phyloP scores from a whole-genome alignment of 495 filamentous ascomycete genomes.

The Terfezia claveryi region DNA sequence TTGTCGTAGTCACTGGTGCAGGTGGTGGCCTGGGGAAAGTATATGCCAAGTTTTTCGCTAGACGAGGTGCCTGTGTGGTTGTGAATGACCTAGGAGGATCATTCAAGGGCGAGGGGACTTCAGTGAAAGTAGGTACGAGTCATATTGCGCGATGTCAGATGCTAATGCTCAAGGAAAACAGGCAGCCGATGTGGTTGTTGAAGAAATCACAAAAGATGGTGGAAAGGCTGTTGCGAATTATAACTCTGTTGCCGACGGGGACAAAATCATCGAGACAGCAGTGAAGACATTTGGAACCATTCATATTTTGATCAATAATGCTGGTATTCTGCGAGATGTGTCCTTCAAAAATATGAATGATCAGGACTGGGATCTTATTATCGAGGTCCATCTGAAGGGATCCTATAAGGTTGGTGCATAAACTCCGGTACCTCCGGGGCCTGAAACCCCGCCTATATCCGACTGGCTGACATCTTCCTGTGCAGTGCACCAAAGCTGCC shows the following conservation, averaged over 20 bases:
- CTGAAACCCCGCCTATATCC: neutral
- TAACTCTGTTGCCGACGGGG: slow-evolving; percentile 86
- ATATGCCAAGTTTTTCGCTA: slow-evolving; percentile 81
- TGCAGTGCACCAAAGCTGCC: slow-evolving; percentile 67
- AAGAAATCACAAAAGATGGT: slow-evolving; percentile 78
- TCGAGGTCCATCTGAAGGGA: slow-evolving; percentile 82
- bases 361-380: slow-evolving; percentile 85
- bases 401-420: slow-evolving; percentile 51
- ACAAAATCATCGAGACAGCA: slow-evolving; percentile 88
- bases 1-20: slow-evolving; percentile 74
- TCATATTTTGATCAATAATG: slow-evolving; percentile 93
- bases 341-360: slow-evolving; percentile 99
- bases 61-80: slow-evolving; percentile 82
- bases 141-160: neutral
- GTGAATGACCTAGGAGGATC: slow-evolving; percentile 56
- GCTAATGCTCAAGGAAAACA: slow-evolving; percentile 16
- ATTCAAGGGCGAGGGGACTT: slow-evolving; percentile 76
- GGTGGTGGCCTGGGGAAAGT: slow-evolving; percentile 86
- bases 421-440: neutral
- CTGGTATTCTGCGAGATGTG: slow-evolving; percentile 71
- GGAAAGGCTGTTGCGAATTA: slow-evolving; percentile 98
- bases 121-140: slow-evolving; percentile 43
- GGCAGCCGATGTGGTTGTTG: slow-evolving; percentile 88
- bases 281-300: slow-evolving; percentile 81
- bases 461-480: neutral